Percentiles rank a stretch among this genome's conserved stretches.
phyloP scores from a whole-genome alignment of 176 grass and related monocot species.

The Microstegium vimineum region DNA sequence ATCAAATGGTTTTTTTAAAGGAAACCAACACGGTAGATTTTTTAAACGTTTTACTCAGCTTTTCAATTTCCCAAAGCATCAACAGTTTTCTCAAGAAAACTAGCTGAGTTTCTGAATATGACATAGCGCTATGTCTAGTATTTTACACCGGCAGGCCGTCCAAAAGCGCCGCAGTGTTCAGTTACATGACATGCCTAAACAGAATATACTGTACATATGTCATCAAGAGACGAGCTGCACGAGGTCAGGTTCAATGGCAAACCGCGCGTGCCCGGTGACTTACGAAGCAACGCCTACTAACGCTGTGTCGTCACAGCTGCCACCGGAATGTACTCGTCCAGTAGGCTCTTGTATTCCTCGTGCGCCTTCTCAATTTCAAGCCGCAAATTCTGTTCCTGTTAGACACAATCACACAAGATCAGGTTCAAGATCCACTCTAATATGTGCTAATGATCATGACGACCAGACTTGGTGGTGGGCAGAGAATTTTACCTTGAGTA shows the following conservation, averaged over 20 bases:
- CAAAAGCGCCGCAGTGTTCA: too few relatives aligned
- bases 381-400: slow-evolving; percentile 24
- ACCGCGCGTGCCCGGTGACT: not conserved
- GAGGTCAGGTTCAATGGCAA: not conserved
- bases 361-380: slow-evolving; percentile 22
- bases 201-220: not conserved
- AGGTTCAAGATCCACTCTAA: not conserved
- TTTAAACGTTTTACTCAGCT: too few relatives aligned
- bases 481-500: slow-evolving; percentile 30
- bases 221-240: not conserved
- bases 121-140: too few relatives aligned
- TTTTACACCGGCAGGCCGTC: not conserved
- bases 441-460: not conserved
- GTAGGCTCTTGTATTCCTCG: not conserved
- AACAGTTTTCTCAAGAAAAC: too few relatives aligned
- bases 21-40: too few relatives aligned
- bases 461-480: too few relatives aligned
- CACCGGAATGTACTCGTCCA: slow-evolving; percentile 25
- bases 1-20: too few relatives aligned
- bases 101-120: too few relatives aligned
- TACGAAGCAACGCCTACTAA: not conserved
- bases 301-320: not conserved
- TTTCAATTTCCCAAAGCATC: too few relatives aligned
- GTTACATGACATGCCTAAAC: too few relatives aligned
- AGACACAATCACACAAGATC: not conserved